Base-by-base conservation (phyloP, 495 filamentous ascomycete species). In the Polyplosphaeria fusca region DNA sequence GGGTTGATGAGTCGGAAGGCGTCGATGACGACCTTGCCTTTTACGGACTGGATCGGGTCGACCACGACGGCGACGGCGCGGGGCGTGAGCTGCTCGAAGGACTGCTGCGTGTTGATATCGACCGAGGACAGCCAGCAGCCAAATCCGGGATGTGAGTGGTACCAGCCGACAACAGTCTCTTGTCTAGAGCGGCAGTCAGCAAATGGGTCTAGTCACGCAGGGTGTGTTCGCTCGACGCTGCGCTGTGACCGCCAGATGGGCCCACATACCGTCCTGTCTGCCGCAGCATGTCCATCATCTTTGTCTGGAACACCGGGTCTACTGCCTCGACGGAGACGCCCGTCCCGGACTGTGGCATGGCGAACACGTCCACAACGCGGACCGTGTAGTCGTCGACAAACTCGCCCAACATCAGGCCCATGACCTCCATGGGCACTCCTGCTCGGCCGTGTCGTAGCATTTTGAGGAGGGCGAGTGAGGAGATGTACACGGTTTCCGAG, bases 261-360 rank as follows among this genome's bases (percentile, higher is more conserved):
- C 13, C 9, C 4, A 50, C 86, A 57, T 79, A 96, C 91, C 91
- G 82, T 72, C 92, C 93, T 14, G 93, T 98, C 77, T 98, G 93
- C 65, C 86, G 80, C 61, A 98, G 78, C 91, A 97, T 96, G 71
- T 98, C 93, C 94, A 98, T 97, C 93, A 98, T 98, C 78, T 96
- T 97, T 61, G 87, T 94, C 76, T 98, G 93, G 71, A 98, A 98
- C 13, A 97, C 94, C 22, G 90, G 88, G 71, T 98, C 93, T 58
- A 98, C 94, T 43, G 93, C 93, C 70, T 98, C 93, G 61, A 98
- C 93, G 74, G 90, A 95, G 65, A 98, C 93, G 66, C 93, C 93
- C 9, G 93, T 98, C 71, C 93, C 93, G 60, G 90, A 95, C 71
- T 98, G 93, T n/a, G 93, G 93, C 93, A 98, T 98, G 41, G 93